phyloP scores from a whole-genome alignment of 2,329 filamentous ascomycete genomes.

The Fusarium siculi region DNA sequence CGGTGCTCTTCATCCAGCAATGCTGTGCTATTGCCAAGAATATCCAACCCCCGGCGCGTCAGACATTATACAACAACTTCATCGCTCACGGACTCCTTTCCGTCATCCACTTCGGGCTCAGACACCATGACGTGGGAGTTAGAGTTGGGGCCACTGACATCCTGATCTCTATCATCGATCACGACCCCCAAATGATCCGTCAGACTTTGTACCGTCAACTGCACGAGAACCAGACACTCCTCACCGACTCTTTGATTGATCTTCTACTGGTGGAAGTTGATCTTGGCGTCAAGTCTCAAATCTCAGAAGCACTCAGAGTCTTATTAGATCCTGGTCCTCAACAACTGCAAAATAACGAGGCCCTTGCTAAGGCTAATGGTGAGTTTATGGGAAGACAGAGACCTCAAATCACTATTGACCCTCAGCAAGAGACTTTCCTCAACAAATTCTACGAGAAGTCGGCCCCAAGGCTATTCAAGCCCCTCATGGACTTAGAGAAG shows the following conservation, averaged over 20 bases:
- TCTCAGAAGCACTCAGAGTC: constrained; percentile 95
- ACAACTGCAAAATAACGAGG: constrained; percentile 60
- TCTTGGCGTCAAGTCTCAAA: constrained; percentile 92
- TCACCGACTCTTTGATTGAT: constrained; percentile 94
- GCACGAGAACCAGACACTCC: constrained; percentile 82
- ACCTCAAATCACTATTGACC: constrained; percentile 64
- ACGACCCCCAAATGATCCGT: constrained; percentile 94
- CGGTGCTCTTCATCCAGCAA: constrained; percentile 95
- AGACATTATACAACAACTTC: constrained; percentile 89
- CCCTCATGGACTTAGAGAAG: constrained; percentile 81
- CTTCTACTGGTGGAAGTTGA: constrained; percentile 91
- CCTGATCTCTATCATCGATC: constrained; percentile 91
- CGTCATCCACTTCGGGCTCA: constrained; percentile 91
- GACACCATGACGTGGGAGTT: constrained; percentile 84
- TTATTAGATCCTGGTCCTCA: constrained; percentile 77
- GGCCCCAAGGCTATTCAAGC: constrained; percentile 85
- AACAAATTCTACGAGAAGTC: constrained; percentile 90
- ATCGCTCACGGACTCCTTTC: constrained; percentile 86
- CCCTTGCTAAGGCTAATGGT: constrained; percentile 70
- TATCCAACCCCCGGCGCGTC: constrained; percentile 83
- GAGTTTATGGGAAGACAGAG: constrained; percentile 75
- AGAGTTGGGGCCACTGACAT: constrained; percentile 95
- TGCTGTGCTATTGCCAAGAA: constrained; percentile 96
- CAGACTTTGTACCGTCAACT: constrained; percentile 93
- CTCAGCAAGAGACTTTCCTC: constrained; percentile 87